Percentiles rank a stretch among this genome's conserved stretches.
These are phyloP conservation scores for Verticillium klebahnii DNA, from an alignment of 2,329 filamentous ascomycete species.

Conservation along the genomic window DNA sequence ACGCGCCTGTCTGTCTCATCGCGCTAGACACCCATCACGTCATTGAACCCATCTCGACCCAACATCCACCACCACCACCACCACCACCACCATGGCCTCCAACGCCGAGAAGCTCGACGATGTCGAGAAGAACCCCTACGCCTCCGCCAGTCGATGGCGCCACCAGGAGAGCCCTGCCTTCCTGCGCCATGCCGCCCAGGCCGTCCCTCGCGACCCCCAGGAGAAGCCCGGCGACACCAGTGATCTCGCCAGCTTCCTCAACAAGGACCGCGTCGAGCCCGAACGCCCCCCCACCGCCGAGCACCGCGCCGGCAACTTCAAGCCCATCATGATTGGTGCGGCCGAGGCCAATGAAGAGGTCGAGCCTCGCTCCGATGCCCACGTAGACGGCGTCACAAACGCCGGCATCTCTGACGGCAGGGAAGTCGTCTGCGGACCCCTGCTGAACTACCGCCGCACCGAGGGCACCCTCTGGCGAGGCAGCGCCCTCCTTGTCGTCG, in stretches of 20 bases:
- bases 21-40: neutral
- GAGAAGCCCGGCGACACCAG: slow-evolving; percentile 34
- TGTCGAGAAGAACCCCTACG: slow-evolving; percentile 45
- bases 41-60: neutral
- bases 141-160: slow-evolving; percentile 55
- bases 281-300: slow-evolving; percentile 18
- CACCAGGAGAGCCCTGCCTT: slow-evolving; percentile 59
- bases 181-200: slow-evolving; percentile 38
- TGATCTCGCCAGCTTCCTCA: slow-evolving; percentile 53
- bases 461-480: slow-evolving; percentile 70
- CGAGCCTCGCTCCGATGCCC: slow-evolving; percentile 9
- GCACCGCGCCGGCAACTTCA: slow-evolving; percentile 31
- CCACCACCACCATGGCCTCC: slow-evolving; percentile 14
- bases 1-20: neutral
- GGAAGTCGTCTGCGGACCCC: slow-evolving; percentile 66
- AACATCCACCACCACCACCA: neutral
- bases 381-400: slow-evolving; percentile 5
- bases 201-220: slow-evolving; percentile 34
- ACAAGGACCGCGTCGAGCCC: slow-evolving; percentile 46
- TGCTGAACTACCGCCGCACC: slow-evolving; percentile 76
- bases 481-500: slow-evolving; percentile 78
- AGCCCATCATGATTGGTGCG: slow-evolving; percentile 45
- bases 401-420: slow-evolving; percentile 35
- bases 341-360: slow-evolving; percentile 24
- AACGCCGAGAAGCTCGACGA: slow-evolving; percentile 22